Percentiles rank a stretch among this genome's conserved stretches.
phyloP scores from a whole-genome alignment of 2,329 filamentous ascomycete species.

The Aspergillus fischeri region DNA sequence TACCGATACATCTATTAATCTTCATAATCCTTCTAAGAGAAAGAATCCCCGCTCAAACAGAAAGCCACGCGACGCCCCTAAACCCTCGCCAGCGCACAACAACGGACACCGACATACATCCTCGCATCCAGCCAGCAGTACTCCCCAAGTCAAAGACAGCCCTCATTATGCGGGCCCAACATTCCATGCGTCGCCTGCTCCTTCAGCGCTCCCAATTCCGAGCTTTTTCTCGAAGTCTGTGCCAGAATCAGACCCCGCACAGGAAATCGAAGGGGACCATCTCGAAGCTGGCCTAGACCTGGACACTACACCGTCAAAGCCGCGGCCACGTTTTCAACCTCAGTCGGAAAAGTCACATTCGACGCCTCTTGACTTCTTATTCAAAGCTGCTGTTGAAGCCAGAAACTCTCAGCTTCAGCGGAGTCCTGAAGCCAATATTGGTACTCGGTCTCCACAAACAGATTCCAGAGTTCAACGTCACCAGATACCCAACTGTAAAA shows the following conservation, averaged over 20 bases:
- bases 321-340: constrained; percentile 34
- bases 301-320: constrained; percentile 44
- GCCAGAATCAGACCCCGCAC: constrained; percentile 53
- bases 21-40: constrained; percentile 28
- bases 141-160: constrained; percentile 38
- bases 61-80: constrained; percentile 30
- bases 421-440: constrained; percentile 36
- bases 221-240: constrained; percentile 78
- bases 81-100: constrained; percentile 22
- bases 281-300: constrained; percentile 30
- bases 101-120: constrained; percentile 30
- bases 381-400: constrained; percentile 73
- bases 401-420: constrained; percentile 53
- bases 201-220: constrained; percentile 83
- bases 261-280: constrained; percentile 39
- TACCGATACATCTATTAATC: constrained; percentile 28
- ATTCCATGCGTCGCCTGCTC: constrained; percentile 90
- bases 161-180: constrained; percentile 78
- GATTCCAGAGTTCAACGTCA: constrained; percentile 37
- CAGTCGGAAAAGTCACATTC: constrained; percentile 47
- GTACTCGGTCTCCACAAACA: constrained; percentile 50
- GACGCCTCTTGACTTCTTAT: constrained; percentile 85
- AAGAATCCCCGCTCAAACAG: constrained; percentile 34
- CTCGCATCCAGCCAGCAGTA: constrained; percentile 39
- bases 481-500: constrained; percentile 40